Evolutionary conservation across 305 asterid genomes (phyloP).

Genomic region (Solanum hybrid): DNA sequence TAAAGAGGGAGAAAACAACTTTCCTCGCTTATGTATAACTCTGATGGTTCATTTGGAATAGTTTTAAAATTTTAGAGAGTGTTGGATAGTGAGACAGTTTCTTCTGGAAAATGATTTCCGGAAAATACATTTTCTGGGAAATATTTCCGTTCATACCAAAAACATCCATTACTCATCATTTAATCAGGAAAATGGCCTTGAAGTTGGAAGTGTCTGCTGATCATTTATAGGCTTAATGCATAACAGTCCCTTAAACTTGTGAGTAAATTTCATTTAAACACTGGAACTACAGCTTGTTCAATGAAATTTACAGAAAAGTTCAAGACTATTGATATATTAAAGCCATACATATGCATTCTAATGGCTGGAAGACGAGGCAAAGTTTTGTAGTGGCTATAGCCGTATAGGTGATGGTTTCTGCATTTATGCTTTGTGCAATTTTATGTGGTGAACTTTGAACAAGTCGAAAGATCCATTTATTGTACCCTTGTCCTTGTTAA

Average conservation of each 20-base stretch:
- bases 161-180: neutral
- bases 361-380: neutral
- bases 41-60: neutral
- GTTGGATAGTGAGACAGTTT: neutral
- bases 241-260: neutral
- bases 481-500: neutral
- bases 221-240: neutral
- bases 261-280: neutral
- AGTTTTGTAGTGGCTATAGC: neutral
- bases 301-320: neutral
- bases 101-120: neutral
- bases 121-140: neutral
- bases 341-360: neutral
- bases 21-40: neutral
- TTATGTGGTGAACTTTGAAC: neutral
- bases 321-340: neutral
- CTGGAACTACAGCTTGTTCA: neutral
- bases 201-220: neutral
- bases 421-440: neutral
- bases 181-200: neutral
- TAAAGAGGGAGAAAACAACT: neutral
- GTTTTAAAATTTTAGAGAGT: neutral
- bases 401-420: neutral
- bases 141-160: neutral
- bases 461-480: neutral